Percentiles rank a stretch among this genome's conserved stretches.
Evolutionary conservation across 1,284 basidiomycete species (phyloP).

Genomic region (Melampsora americana): DNA sequence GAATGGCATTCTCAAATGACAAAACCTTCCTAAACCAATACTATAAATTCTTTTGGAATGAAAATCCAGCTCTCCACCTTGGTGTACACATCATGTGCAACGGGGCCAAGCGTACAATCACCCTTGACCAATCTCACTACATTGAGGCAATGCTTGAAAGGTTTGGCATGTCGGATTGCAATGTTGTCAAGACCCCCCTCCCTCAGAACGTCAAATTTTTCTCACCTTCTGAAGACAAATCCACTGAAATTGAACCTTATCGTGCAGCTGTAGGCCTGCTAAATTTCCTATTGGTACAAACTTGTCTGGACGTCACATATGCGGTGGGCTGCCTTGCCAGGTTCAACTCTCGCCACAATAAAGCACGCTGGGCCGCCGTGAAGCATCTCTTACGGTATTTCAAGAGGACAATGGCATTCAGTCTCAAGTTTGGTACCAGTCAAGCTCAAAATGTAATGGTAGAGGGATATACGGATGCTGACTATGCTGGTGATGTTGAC

Average conservation of each 20-base stretch:
- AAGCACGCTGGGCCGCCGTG: neutral
- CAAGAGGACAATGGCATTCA: no score
- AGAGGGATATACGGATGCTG: no score
- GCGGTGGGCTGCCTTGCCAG: neutral
- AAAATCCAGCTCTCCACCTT: neutral
- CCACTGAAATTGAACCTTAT: neutral
- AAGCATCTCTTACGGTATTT: neutral
- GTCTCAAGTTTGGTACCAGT: no score
- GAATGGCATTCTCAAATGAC: neutral
- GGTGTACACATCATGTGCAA: neutral
- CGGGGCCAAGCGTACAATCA: no score
- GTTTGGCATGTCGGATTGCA: neutral
- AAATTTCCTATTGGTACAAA: neutral
- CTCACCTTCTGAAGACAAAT: no score
- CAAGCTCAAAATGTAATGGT: no score
- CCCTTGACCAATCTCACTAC: neutral
- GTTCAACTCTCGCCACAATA: neutral
- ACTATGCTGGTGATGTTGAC: no score
- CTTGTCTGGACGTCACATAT: constrained; percentile 4
- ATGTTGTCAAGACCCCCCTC: neutral
- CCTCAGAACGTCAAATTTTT: neutral
- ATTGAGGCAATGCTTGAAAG: neutral
- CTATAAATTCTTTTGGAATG: neutral
- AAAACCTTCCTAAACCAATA: neutral
- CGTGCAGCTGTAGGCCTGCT: neutral